phyloP scores from a whole-genome alignment of 1,139 yeast species.

The Protomyces arabidopsidicola region DNA sequence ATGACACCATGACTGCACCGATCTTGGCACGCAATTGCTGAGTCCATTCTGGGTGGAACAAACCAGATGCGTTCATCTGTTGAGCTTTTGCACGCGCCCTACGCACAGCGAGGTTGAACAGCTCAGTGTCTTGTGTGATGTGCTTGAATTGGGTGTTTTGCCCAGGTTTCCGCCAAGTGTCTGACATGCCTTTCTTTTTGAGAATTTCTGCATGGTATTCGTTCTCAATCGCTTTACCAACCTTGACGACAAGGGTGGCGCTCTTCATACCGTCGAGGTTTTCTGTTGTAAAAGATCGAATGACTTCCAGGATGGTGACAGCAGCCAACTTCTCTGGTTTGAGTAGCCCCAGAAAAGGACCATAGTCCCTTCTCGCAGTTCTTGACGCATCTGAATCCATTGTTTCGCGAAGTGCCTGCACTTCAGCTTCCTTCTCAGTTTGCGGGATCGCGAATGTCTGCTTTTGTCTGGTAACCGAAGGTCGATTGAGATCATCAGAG shows the following conservation, averaged over 20 bases:
- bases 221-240: constrained; percentile 78
- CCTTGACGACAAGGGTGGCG: constrained; percentile 72
- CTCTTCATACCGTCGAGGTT: constrained; percentile 87
- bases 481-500: not conserved
- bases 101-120: constrained; percentile 40
- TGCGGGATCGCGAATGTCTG: constrained; percentile 18
- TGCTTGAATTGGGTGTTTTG: constrained; percentile 32
- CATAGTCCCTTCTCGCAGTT: constrained; percentile 60
- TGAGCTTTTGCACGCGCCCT: constrained; percentile 36
- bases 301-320: constrained; percentile 72
- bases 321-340: constrained; percentile 78
- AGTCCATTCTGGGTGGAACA: constrained; percentile 53
- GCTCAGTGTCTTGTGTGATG: constrained; percentile 38
- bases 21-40: constrained; percentile 66
- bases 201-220: constrained; percentile 59
- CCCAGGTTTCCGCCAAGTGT: constrained; percentile 40
- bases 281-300: constrained; percentile 69
- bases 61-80: constrained; percentile 2
- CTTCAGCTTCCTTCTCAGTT: constrained; percentile 18
- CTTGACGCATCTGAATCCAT: constrained; percentile 2
- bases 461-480: not conserved
- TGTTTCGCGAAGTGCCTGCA: constrained; percentile 4
- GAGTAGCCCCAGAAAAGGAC: constrained; percentile 69
- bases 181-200: constrained; percentile 47
- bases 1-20: constrained; percentile 73